Base-by-base conservation (phyloP, 352 stramenopile species). In the Phytophthora pini region DNA sequence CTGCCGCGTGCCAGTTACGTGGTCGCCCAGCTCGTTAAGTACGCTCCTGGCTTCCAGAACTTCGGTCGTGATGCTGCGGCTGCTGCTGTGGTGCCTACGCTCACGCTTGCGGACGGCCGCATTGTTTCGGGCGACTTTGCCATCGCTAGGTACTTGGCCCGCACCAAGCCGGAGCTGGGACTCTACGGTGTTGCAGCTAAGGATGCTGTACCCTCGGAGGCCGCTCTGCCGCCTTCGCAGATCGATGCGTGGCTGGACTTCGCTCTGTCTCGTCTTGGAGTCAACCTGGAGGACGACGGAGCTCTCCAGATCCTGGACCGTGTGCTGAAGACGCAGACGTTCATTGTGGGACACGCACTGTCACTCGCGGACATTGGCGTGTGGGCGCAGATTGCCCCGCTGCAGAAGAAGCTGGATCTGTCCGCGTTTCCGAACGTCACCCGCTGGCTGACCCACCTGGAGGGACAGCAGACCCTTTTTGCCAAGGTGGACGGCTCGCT, bases 361-460 rank as follows among this genome's bases (percentile, higher is more conserved):
- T 97, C 96, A 20, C 83, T 99, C 17, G 98, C 97, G 1, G 98
- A 99, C 80, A 80, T 99, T 41, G 93, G 92, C 6, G 68, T 99
- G 8, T 99, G 93, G 90, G 79, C 89, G 11, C 73, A 85, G 2
- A 29, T 98, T 4, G 38, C 69, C 6, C 67, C 73, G 29, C 57
- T 78, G 50, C 56, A 69, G 38, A 78, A 81, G 44, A 74, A 82
- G 50, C 62, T 89, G 40, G 74, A 82, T 31, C 65, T 89, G 24
- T 53, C 68, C 8, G 48, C 74, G 22, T 92, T 90, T 62, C 61
- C 78, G 24, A 80, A 96, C 64, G 80, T 96, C 22, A 60, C 74
- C 17, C 88, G 89, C 58, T 97, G 89, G 89, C 75, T 92, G 39
- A 63, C 49, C 29, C 84, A 87, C 68, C 68, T 95, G 39, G 65